phyloP scores from a whole-genome alignment of 805 yeast species.

The Metschnikowia drakensbergensis region DNA sequence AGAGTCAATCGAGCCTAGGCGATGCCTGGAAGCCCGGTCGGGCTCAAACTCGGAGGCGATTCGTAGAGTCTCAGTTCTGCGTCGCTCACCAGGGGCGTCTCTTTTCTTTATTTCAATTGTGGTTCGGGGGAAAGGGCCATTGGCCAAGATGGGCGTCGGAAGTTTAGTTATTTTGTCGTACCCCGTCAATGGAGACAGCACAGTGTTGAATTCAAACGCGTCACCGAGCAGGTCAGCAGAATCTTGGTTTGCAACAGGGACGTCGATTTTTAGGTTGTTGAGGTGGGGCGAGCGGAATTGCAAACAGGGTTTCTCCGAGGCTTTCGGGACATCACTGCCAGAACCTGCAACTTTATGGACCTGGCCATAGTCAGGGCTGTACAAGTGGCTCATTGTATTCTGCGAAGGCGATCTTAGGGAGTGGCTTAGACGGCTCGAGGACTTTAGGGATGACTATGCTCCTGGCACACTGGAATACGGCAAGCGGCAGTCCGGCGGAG shows the following conservation, averaged over 20 bases:
- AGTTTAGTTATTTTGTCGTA: conserved; percentile 39
- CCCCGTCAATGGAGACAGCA: conserved; percentile 6
- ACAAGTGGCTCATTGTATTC: conserved; percentile 1
- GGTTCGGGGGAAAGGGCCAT: conserved; percentile 9
- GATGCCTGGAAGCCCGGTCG: conserved; percentile 2
- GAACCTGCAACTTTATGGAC: not conserved
- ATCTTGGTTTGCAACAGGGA: conserved; percentile 5
- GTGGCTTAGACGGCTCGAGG: not conserved
- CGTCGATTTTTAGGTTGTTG: conserved; percentile 11
- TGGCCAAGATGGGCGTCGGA: conserved; percentile 41
- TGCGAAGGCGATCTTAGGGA: not conserved
- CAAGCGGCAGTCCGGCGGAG: not conserved
- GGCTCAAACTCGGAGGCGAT: conserved; percentile 15
- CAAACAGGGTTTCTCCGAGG: not conserved
- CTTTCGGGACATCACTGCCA: not conserved
- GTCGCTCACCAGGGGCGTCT: not conserved
- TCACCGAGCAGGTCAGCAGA: conserved; percentile 7
- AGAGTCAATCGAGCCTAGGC: not conserved
- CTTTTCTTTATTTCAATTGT: conserved; percentile 11
- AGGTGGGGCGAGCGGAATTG: conserved; percentile 2
- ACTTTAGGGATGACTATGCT: not conserved
- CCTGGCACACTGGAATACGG: not conserved
- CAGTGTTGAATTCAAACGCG: conserved; percentile 9
- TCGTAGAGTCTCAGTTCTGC: conserved; percentile 4
- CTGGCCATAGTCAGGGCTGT: not conserved